phyloP scores from a whole-genome alignment of 139 green algal species.

The Coccomyxa sp. region DNA sequence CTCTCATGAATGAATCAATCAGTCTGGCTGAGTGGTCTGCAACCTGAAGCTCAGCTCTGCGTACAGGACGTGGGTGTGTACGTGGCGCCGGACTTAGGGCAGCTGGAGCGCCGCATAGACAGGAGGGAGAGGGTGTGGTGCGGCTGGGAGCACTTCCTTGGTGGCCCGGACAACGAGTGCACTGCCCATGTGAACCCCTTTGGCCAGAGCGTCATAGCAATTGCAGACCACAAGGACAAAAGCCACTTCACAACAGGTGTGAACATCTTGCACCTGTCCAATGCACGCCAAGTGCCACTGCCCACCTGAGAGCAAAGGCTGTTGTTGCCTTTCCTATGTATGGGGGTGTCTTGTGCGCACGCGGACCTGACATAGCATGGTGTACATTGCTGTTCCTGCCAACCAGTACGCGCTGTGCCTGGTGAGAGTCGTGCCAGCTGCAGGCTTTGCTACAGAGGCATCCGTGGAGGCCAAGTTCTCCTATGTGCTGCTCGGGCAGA shows the following conservation, averaged over 20 bases:
- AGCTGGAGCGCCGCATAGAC: slow-evolving; percentile 9
- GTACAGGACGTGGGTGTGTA: slow-evolving; percentile 36
- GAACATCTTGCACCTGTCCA: not conserved
- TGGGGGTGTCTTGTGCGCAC: too few species aligned
- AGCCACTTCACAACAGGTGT: not conserved
- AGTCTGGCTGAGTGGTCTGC: too few species aligned
- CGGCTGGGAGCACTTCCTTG: slow-evolving; percentile 20
- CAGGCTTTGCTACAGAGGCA: not conserved
- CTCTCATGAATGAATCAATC: not conserved
- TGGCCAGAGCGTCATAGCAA: slow-evolving; percentile 24
- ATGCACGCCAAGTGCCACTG: not conserved
- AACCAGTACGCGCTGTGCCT: too few species aligned
- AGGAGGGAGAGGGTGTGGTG: slow-evolving; percentile 32
- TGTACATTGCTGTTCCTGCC: too few species aligned
- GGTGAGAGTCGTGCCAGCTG: too few species aligned
- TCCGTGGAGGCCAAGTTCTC: not conserved
- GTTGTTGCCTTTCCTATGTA: too few species aligned
- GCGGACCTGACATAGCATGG: too few species aligned
- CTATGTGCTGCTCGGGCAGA: not conserved
- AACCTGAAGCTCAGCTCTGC: not conserved
- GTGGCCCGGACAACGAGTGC: slow-evolving; percentile 11
- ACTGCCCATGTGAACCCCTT: slow-evolving; percentile 19
- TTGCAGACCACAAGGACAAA: not conserved
- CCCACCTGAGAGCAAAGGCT: too few species aligned
- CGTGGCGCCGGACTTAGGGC: slow-evolving; percentile 2